Evolutionary conservation across 768 basidiomycete genomes (phyloP).

Genomic region (Xanthoconium purpureum): DNA sequence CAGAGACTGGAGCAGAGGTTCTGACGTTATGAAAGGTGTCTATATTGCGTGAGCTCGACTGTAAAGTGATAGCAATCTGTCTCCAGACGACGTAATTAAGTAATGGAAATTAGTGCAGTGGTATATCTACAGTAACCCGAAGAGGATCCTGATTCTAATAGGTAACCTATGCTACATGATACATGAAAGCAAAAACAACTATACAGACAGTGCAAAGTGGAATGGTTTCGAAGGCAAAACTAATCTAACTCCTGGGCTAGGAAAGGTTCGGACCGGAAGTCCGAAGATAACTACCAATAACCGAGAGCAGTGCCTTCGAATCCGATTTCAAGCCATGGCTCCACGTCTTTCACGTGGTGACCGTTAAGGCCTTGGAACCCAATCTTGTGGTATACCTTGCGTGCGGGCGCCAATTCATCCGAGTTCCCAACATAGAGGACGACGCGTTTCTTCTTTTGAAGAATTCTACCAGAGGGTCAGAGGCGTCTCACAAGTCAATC

Average conservation of each 20-base stretch:
- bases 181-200: neutral
- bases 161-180: conserved; percentile 16
- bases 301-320: conserved; percentile 15
- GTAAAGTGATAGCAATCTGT: too few species aligned
- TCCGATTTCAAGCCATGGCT: conserved; percentile 19
- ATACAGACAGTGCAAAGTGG: neutral
- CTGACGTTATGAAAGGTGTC: conserved; percentile 48
- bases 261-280: neutral
- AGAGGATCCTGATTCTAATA: neutral
- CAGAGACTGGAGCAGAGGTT: conserved; percentile 72
- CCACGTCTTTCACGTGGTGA: conserved; percentile 11
- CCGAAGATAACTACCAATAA: conserved; percentile 12
- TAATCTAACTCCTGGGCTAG: neutral
- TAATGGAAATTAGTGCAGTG: neutral
- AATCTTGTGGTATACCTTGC: conserved; percentile 20
- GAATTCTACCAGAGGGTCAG: conserved; percentile 25
- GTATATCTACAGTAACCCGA: neutral
- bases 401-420: conserved; percentile 13
- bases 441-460: conserved; percentile 32
- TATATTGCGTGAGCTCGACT: neutral
- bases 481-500: neutral
- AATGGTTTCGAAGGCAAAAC: too few species aligned
- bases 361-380: conserved; percentile 21
- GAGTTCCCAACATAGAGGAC: conserved; percentile 61
- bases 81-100: neutral